A percentile compares a stretch with the other conserved stretches of the same genome.
Evolutionary conservation across 306 rosid genomes (phyloP).

Genomic region (Cucurbita argyrosperma): DNA sequence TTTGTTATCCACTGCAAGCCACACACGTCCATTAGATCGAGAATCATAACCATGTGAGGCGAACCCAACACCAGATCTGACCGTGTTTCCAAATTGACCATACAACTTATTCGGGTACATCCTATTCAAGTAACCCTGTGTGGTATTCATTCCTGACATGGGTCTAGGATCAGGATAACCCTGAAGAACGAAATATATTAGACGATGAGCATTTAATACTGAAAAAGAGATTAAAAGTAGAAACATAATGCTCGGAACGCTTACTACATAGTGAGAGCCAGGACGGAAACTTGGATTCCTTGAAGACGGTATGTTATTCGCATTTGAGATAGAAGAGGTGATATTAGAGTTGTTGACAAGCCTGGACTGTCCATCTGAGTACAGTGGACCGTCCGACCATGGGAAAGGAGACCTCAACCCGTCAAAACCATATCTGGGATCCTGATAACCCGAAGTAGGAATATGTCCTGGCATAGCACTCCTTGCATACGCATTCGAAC

Average conservation of each 20-base stretch:
- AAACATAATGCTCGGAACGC: not conserved
- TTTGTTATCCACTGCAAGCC: slow-evolving; percentile 78
- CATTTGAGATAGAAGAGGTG: slow-evolving; percentile 27
- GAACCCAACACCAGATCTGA: slow-evolving; percentile 72
- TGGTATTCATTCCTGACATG: slow-evolving; percentile 51
- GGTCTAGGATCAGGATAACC: slow-evolving; percentile 91
- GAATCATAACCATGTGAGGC: slow-evolving; percentile 81
- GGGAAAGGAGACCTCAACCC: slow-evolving; percentile 43
- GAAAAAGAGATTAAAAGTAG: not conserved
- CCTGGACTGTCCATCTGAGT: slow-evolving; percentile 82
- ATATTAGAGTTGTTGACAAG: slow-evolving; percentile 40
- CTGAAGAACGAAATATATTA: slow-evolving; percentile 12
- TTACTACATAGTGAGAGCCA: slow-evolving; percentile 64
- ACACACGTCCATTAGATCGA: slow-evolving; percentile 51
- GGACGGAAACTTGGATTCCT: slow-evolving; percentile 75
- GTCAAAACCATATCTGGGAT: slow-evolving; percentile 62
- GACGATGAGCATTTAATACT: not conserved
- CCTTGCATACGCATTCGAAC: slow-evolving; percentile 31
- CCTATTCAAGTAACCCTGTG: slow-evolving; percentile 51
- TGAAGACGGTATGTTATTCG: slow-evolving; percentile 15
- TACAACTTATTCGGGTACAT: slow-evolving; percentile 68
- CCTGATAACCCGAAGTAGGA: slow-evolving; percentile 68
- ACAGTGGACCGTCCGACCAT: slow-evolving; percentile 55
- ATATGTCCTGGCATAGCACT: slow-evolving; percentile 41
- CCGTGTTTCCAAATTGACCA: slow-evolving; percentile 55